Base-by-base conservation (phyloP, 257 asterid genomes). In the Prunella vulgaris region DNA sequence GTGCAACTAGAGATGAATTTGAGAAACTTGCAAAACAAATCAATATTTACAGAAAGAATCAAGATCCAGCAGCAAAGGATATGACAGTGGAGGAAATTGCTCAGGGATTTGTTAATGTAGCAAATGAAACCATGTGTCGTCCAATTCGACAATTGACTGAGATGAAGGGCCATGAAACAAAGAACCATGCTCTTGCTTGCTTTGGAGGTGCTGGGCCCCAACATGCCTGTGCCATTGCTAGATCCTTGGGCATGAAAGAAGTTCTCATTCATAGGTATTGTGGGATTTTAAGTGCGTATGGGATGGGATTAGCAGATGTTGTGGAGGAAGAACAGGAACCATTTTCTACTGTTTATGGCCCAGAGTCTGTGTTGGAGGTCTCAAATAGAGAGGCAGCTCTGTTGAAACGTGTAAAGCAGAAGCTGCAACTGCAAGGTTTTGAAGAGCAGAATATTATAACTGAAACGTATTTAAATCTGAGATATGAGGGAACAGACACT, bases 141-240 rank as follows among this genome's bases (percentile, higher is more conserved):
- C 99, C 97, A 42, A 93, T 90, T 67, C 82, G 97, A 8, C 99
- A 93, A 46, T 65, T 90, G 83, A 93, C 99, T 33, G 99, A 90
- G 83, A 90, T 93, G 99, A 93, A 93, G 79, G 97, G 99, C 51
- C 99, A 93, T 9, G 97, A 93, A 72, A 88, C 97, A 14, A 90
- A 81, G 78, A 85, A 87, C 76, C 99, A 88, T 71, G 94, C 96
- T 66, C 95, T 93, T 71, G 99, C 96, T 69, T 93, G 97, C 82
- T 93, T 93, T 68, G 99, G 99, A 42, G 99, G 99, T 52, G 99
- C 99, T 10, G 97, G 99, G 22, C 99, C 99, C 21, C 99, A 93
- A 67, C 97, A 93, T 76, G 95, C 99, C 10, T 93, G 97, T 84
- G 96, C 99, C 62, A 93, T 93, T 76, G 97, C 99, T 52, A 82